Conservation (phyloP, 176 grass and related monocot species). For the Echinochloa phyllopogon region DNA sequence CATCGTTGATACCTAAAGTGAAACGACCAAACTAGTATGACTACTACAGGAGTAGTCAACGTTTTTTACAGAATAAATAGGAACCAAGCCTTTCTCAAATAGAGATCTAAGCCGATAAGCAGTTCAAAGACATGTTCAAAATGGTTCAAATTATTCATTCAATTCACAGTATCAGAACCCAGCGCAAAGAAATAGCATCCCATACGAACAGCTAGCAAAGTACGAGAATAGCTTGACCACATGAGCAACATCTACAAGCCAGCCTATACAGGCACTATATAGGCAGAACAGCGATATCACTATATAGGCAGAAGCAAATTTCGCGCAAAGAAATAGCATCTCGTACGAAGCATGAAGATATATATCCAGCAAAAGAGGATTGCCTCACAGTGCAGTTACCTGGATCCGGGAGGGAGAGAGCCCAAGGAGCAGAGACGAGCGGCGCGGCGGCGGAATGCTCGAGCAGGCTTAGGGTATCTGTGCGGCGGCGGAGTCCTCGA, state of each 20-base stretch:
- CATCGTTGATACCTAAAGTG: not conserved
- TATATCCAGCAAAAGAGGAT: not conserved
- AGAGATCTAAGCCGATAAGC: not conserved
- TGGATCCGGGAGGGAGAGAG: not conserved
- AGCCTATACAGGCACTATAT: no score
- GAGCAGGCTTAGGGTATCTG: no score
- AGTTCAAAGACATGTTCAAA: not conserved
- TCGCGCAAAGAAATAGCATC: no score
- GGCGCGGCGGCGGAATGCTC: no score
- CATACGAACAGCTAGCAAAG: not conserved
- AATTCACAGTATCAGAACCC: not conserved
- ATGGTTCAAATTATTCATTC: not conserved
- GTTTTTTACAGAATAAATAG: no score
- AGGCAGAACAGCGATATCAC: no score
- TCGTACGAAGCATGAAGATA: no score
- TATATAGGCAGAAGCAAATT: no score
- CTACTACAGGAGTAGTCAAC: not conserved
- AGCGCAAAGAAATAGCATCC: not conserved
- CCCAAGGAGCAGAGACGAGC: no score
- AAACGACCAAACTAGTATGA: not conserved
- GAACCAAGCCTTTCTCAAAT: not conserved
- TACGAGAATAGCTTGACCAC: no score
- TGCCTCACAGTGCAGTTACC: not conserved
- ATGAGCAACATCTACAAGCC: no score
- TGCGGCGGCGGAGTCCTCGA: no score